Percentiles rank a stretch among this genome's conserved stretches.
These are phyloP conservation scores for Solanum rostratum DNA, from an alignment of 257 asterid species.

Conservation along the genomic window DNA sequence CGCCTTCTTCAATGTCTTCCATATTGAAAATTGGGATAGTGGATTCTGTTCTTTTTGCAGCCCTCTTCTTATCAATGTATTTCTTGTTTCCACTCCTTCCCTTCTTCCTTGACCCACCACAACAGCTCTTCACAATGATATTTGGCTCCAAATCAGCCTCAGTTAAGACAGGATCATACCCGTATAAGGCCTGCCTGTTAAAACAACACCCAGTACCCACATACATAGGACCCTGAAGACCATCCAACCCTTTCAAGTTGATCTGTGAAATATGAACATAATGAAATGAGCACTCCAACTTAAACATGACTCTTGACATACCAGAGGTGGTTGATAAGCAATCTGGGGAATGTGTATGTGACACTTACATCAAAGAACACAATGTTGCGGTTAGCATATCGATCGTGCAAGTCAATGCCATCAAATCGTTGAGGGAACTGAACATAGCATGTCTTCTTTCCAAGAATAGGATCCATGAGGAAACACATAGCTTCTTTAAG, in stretches of 20 bases:
- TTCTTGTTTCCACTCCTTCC: slow-evolving; percentile 49
- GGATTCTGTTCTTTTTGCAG: slow-evolving; percentile 69
- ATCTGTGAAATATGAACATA: slow-evolving; percentile 29
- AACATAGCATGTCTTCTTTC: slow-evolving; percentile 61
- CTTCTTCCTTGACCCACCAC: slow-evolving; percentile 74
- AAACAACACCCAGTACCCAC: slow-evolving; percentile 97
- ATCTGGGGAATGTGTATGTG: background rate
- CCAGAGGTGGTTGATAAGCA: background rate
- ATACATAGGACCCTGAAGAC: slow-evolving; percentile 89
- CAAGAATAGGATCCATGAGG: slow-evolving; percentile 54
- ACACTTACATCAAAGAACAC: slow-evolving; percentile 36
- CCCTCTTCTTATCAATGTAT: slow-evolving; percentile 63
- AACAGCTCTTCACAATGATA: slow-evolving; percentile 63
- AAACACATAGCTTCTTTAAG: slow-evolving; percentile 69
- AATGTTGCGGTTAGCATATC: slow-evolving; percentile 66
- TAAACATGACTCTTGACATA: background rate
- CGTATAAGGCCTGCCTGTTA: slow-evolving; percentile 78
- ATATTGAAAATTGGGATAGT: slow-evolving; percentile 64
- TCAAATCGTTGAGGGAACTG: slow-evolving; percentile 68
- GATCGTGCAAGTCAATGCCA: slow-evolving; percentile 65
- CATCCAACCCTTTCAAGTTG: slow-evolving; percentile 88
- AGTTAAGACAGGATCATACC: slow-evolving; percentile 76
- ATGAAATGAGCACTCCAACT: slow-evolving; percentile 1
- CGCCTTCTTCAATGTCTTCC: slow-evolving; percentile 86
- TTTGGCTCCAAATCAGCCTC: slow-evolving; percentile 78